These are phyloP conservation scores for Fusarium acutatum DNA, from an alignment of 2,329 filamentous ascomycete species.

Conservation along the genomic window DNA sequence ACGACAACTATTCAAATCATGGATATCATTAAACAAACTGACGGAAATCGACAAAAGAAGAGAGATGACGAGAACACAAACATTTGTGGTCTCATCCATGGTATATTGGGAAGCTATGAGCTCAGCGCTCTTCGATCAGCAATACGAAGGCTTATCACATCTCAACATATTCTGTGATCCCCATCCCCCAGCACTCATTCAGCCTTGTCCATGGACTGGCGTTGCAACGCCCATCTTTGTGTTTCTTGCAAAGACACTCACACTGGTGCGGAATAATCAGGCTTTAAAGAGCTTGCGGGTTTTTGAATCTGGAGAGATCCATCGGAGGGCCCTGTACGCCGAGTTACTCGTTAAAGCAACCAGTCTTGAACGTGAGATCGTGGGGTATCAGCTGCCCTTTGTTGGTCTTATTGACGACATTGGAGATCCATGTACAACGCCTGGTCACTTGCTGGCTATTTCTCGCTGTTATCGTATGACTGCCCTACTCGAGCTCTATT, in stretches of 20 bases:
- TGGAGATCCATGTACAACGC: neutral
- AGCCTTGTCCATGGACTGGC: conserved; percentile 25
- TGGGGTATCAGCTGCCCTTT: conserved; percentile 1
- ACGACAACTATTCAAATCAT: conserved; percentile 16
- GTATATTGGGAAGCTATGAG: conserved; percentile 30
- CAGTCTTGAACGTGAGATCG: neutral
- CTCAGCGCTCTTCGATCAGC: conserved; percentile 22
- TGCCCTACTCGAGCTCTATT: conserved; percentile 9
- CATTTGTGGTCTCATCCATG: conserved; percentile 22
- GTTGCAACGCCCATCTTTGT: conserved; percentile 20
- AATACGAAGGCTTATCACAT: conserved; percentile 9
- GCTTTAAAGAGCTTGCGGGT: neutral
- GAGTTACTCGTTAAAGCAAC: conserved; percentile 6
- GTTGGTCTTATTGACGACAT: conserved; percentile 7
- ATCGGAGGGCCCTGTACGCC: neutral
- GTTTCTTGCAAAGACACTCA: neutral
- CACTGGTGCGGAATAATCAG: conserved; percentile 9
- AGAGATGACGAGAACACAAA: neutral
- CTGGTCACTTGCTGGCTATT: conserved; percentile 1
- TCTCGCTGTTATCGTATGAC: conserved; percentile 12
- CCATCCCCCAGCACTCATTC: neutral
- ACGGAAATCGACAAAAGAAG: neutral
- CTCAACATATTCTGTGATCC: conserved; percentile 4
- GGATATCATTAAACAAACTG: neutral
- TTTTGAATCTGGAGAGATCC: neutral